Evolutionary conservation across 805 yeast genomes (phyloP).

Genomic region (Ogataea methylovora): DNA sequence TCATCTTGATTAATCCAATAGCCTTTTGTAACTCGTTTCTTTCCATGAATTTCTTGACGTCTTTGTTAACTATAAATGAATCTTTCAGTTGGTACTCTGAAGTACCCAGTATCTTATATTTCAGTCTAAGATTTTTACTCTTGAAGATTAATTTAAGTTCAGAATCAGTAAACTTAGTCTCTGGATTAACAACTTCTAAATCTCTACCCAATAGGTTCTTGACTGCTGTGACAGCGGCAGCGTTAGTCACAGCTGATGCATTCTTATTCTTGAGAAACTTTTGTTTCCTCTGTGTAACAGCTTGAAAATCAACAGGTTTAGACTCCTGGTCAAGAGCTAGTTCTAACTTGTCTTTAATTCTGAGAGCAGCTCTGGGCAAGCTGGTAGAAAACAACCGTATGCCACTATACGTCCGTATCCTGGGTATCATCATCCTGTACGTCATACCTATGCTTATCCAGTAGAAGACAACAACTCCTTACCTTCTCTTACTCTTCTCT

Average conservation of each 20-base stretch:
- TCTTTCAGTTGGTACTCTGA: constrained; percentile 51
- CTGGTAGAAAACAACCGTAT: no score
- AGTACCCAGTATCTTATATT: constrained; percentile 51
- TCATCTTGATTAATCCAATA: constrained; percentile 14
- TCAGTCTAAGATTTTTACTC: constrained; percentile 31
- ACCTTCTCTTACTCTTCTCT: no score
- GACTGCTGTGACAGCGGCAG: constrained; percentile 20
- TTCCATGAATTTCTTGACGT: constrained; percentile 43
- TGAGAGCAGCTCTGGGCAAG: no score
- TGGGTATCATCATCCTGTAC: no score
- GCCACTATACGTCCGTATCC: no score
- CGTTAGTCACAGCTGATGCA: constrained; percentile 14
- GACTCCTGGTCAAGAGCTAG: constrained; percentile 7
- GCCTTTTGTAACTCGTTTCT: constrained; percentile 49
- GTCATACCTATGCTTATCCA: no score
- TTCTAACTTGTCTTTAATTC: constrained; percentile 7
- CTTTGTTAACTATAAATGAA: constrained; percentile 46
- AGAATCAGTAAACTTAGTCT: constrained; percentile 16
- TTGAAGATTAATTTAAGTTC: constrained; percentile 18
- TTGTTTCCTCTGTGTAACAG: constrained; percentile 2
- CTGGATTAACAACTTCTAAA: constrained; percentile 7
- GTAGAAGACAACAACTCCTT: no score
- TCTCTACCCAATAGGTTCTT: constrained; percentile 11
- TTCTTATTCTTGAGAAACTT: constrained; percentile 13
- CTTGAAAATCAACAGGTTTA: constrained; percentile 6